A percentile compares a stretch with the other conserved stretches of the same genome.
Conservation (phyloP, 148 eudicot species). For the Bassia scoparia region DNA sequence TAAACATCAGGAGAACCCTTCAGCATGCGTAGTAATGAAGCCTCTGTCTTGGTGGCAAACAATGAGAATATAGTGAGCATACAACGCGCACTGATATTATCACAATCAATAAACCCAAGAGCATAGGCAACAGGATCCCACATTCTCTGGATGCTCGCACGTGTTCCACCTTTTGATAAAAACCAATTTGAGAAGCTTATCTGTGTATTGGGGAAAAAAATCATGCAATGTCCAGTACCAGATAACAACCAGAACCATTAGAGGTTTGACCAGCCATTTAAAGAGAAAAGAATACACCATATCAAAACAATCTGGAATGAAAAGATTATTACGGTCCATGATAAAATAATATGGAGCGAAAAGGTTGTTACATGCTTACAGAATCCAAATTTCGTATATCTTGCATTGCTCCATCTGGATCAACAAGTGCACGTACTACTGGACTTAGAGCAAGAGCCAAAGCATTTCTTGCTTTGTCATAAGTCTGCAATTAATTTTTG, state of each 20-base stretch:
- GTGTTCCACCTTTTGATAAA: conserved; percentile 94
- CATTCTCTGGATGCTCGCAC: conserved; percentile 90
- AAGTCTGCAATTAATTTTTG: conserved; percentile 52
- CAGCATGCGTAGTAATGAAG: conserved; percentile 94
- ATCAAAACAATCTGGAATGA: background rate
- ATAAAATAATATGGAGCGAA: conserved; percentile 7
- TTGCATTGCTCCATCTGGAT: conserved; percentile 96
- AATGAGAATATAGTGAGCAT: conserved; percentile 97
- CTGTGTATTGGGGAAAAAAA: conserved; percentile 35
- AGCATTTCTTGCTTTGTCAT: conserved; percentile 98
- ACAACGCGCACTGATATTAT: conserved; percentile 97
- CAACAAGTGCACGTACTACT: conserved; percentile 90
- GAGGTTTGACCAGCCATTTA: background rate
- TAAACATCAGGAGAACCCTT: conserved; percentile 98
- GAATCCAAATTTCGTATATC: conserved; percentile 79
- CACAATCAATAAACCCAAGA: conserved; percentile 97
- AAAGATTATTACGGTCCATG: background rate
- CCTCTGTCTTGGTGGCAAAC: conserved; percentile 98
- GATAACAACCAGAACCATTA: background rate
- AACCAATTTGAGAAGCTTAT: conserved; percentile 98
- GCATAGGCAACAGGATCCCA: conserved; percentile 99
- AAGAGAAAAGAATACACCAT: conserved; percentile 9
- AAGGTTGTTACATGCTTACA: conserved; percentile 38
- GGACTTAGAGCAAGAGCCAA: conserved; percentile 97
- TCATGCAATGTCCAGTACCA: conserved; percentile 15